Evolutionary conservation across 1,284 basidiomycete species (phyloP).

Genomic region (Fomitopsis palustris): DNA sequence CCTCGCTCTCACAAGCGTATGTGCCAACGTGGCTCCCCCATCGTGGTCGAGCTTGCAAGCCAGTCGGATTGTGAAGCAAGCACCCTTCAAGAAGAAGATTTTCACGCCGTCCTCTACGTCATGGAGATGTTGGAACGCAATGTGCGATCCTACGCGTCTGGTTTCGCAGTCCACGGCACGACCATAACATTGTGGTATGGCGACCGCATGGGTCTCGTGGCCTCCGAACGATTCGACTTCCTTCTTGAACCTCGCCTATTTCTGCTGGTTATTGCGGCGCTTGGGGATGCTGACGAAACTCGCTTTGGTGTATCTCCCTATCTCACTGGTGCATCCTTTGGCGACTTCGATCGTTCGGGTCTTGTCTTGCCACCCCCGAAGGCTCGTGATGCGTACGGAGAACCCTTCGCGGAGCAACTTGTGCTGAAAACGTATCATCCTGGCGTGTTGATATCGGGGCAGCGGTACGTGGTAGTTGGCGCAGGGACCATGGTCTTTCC

Average conservation of each 20-base stretch:
- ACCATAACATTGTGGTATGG: conserved; percentile 22
- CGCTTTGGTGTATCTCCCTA: conserved; percentile 15
- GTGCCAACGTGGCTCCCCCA: background rate
- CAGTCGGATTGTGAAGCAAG: too few species aligned
- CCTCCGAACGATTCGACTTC: conserved; percentile 16
- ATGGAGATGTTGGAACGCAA: conserved; percentile 2
- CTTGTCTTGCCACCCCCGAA: background rate
- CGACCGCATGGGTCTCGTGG: conserved; percentile 19
- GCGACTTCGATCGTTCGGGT: background rate
- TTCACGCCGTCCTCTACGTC: background rate
- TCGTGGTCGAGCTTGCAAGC: background rate
- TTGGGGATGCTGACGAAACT: conserved; percentile 7
- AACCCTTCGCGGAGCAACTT: background rate
- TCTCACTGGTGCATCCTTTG: background rate
- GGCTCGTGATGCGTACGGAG: background rate
- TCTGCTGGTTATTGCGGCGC: conserved; percentile 16
- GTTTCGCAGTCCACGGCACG: background rate
- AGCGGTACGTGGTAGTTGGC: conserved; percentile 1
- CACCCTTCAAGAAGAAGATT: background rate
- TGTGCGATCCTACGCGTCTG: conserved; percentile 1
- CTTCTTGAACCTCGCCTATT: conserved; percentile 11
- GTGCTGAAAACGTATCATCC: background rate
- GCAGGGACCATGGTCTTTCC: conserved; percentile 8
- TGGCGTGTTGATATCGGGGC: background rate
- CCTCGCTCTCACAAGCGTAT: background rate